A percentile compares a stretch with the other conserved stretches of the same genome.
Conservation (phyloP, 805 yeast genomes). For the Saccharomycopsis sp. region DNA sequence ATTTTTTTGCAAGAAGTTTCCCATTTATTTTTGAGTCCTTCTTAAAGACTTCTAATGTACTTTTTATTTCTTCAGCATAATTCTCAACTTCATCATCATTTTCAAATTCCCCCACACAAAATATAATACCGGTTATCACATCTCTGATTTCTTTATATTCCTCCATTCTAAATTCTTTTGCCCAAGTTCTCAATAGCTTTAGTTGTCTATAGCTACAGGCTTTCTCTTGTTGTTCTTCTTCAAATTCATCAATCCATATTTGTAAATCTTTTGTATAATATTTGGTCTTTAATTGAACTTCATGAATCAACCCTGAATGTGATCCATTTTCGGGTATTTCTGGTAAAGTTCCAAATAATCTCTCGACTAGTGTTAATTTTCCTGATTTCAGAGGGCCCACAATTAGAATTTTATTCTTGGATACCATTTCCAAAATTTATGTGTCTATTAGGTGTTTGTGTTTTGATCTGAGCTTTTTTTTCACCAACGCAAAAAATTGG, state of each 20-base stretch:
- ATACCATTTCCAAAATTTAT: no score
- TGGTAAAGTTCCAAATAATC: no score
- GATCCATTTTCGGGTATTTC: no score
- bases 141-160: constrained; percentile 54
- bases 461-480: no score
- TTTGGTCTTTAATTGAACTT: constrained; percentile 13
- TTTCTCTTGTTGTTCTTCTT: constrained; percentile 22
- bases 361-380: no score
- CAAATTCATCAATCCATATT: constrained; percentile 19
- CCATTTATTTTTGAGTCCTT: constrained; percentile 12
- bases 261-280: constrained; percentile 12
- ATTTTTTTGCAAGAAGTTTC: no score
- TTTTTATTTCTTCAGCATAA: constrained; percentile 25
- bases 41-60: constrained; percentile 24
- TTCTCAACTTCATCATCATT: constrained; percentile 39
- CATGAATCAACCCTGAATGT: constrained; percentile 16
- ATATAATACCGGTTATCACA: constrained; percentile 70
- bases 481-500: no score
- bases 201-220: background rate
- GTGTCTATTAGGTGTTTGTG: no score
- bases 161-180: constrained; percentile 64
- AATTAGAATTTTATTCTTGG: no score
- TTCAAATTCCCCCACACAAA: constrained; percentile 37
- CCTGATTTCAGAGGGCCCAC: no score
- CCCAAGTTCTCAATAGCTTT: constrained; percentile 10